phyloP scores from a whole-genome alignment of 371 early-diverging fungal species.

The Entomophthora muscae region DNA sequence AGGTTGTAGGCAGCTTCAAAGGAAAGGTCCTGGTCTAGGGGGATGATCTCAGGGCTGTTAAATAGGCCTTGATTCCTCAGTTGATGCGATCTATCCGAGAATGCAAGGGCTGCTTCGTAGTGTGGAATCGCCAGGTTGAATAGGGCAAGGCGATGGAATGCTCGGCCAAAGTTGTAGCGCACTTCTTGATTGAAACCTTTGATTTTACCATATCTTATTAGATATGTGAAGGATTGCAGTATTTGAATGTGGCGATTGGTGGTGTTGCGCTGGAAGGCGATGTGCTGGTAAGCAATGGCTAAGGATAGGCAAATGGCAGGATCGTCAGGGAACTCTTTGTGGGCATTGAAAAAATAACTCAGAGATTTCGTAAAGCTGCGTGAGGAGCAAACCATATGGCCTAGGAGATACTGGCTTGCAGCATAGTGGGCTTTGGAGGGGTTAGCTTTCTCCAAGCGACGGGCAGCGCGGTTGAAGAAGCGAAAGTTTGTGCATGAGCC shows the following conservation, averaged over 20 bases:
- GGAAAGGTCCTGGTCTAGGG: constrained; percentile 20
- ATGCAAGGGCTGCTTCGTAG: constrained; percentile 49
- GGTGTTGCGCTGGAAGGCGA: constrained; percentile 43
- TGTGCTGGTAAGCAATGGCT: constrained; percentile 35
- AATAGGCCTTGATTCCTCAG: not conserved
- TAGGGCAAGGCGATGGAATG: constrained; percentile 64
- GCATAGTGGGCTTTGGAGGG: not conserved
- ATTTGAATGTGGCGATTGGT: constrained; percentile 50
- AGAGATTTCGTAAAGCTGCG: constrained; percentile 15
- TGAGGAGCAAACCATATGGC: not conserved
- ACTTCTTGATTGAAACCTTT: constrained; percentile 41
- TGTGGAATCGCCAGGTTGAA: constrained; percentile 60
- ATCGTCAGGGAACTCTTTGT: constrained; percentile 32
- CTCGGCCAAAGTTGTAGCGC: constrained; percentile 67
- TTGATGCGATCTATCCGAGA: constrained; percentile 19
- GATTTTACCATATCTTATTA: constrained; percentile 44
- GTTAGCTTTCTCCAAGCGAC: not conserved
- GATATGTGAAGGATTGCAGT: constrained; percentile 42
- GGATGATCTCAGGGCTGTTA: not conserved
- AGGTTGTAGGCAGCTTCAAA: constrained; percentile 68
- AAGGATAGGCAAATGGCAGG: constrained; percentile 43
- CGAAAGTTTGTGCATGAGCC: not conserved
- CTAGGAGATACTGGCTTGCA: not conserved
- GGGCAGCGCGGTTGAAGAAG: not conserved
- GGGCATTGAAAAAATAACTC: constrained; percentile 43